Evolutionary conservation across 2,329 filamentous ascomycete genomes (phyloP).

Genomic region (Didymellaceae sp.): DNA sequence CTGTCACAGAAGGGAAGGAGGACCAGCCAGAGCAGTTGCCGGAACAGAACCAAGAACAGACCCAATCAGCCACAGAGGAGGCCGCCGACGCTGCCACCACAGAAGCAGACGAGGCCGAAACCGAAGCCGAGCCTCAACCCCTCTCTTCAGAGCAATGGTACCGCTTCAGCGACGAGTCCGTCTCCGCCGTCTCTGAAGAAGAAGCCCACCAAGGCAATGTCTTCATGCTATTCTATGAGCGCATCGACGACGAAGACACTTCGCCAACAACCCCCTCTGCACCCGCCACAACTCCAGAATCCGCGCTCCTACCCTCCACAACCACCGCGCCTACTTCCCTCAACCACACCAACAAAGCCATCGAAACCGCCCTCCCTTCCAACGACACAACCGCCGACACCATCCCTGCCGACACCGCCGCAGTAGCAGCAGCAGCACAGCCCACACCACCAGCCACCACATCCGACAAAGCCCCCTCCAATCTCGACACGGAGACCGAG

Average conservation of each 20-base stretch:
- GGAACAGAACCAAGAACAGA: not conserved
- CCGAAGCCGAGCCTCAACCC: constrained; percentile 3
- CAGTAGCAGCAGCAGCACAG: constrained; percentile 17
- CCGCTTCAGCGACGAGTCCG: constrained; percentile 87
- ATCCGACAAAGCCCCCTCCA: not conserved
- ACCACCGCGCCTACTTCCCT: no score
- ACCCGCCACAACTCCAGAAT: no score
- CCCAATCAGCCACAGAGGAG: not conserved
- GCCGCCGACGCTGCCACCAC: no score
- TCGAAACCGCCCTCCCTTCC: no score
- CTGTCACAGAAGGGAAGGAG: not conserved
- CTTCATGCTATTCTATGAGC: constrained; percentile 97
- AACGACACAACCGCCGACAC: no score
- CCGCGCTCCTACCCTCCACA: not conserved
- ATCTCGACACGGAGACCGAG: constrained; percentile 7
- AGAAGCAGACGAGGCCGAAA: constrained; percentile 24
- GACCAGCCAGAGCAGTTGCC: not conserved
- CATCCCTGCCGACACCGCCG: no score
- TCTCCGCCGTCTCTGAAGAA: constrained; percentile 74
- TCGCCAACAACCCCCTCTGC: not conserved
- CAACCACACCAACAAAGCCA: no score
- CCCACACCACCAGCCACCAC: not conserved
- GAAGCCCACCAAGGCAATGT: constrained; percentile 79
- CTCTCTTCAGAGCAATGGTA: constrained; percentile 72
- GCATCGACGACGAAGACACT: constrained; percentile 29